Conservation (phyloP, 495 filamentous ascomycete genomes). For the Daldinia grandis region DNA sequence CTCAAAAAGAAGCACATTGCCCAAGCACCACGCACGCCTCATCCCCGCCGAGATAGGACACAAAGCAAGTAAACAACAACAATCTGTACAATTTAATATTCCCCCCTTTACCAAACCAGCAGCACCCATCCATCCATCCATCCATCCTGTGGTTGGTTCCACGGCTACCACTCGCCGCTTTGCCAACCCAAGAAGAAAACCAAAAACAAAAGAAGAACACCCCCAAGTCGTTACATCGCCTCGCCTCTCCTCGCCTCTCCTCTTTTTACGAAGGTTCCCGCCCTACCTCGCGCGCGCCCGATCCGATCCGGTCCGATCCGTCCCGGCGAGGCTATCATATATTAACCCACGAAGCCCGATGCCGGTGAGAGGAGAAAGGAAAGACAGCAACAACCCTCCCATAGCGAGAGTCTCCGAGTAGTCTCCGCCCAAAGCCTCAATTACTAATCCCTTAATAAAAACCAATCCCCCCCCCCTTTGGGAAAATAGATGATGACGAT, state of each 20-base stretch:
- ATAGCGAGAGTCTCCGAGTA: not conserved
- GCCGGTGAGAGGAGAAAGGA: not conserved
- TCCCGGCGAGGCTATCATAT: not conserved
- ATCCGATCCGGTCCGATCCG: not conserved
- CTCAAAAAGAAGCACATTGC: not conserved
- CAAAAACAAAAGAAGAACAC: too few species aligned
- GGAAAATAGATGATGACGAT: not conserved
- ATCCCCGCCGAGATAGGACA: not conserved
- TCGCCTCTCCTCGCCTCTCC: too few species aligned
- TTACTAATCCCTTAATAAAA: constrained; percentile 7
- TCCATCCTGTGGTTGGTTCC: constrained; percentile 6
- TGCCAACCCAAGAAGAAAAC: not conserved
- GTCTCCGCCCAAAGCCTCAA: constrained; percentile 2
- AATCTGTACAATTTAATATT: not conserved
- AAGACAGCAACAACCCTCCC: not conserved
- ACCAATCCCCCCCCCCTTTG: constrained; percentile 16
- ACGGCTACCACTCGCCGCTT: constrained; percentile 7
- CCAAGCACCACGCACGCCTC: not conserved
- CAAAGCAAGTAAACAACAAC: not conserved
- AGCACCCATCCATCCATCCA: too few species aligned
- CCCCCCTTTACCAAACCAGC: not conserved
- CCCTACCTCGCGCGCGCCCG: not conserved
- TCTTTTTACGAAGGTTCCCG: not conserved
- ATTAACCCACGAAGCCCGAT: constrained; percentile 3
- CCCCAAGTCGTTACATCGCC: not conserved